Conservation (phyloP, 1,139 yeast genomes). For the Taphrina deformans region DNA sequence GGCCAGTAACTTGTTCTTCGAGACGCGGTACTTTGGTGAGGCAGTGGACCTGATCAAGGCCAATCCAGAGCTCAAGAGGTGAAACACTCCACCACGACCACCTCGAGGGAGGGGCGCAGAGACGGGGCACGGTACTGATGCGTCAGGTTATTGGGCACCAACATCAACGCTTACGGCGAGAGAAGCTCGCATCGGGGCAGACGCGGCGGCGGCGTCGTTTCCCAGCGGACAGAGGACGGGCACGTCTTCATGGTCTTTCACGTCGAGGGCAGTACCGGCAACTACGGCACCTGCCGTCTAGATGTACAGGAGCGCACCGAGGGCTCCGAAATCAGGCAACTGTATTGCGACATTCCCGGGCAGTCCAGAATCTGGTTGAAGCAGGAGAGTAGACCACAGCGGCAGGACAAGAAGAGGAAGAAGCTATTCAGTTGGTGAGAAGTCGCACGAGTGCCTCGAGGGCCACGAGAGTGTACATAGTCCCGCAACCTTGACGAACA, state of each 20-base stretch:
- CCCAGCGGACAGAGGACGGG: slow-evolving; percentile 28
- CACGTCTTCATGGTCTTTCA: slow-evolving; percentile 28
- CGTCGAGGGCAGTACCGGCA: slow-evolving; percentile 22
- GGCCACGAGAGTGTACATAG: neutral
- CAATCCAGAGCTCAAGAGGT: slow-evolving; percentile 37
- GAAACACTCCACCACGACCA: neutral
- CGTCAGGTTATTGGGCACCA: slow-evolving; percentile 21
- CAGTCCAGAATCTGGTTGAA: slow-evolving; percentile 20
- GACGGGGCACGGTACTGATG: no score
- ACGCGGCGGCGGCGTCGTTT: slow-evolving; percentile 20
- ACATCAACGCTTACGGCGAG: slow-evolving; percentile 31
- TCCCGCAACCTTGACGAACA: neutral
- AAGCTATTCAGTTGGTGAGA: slow-evolving; percentile 7
- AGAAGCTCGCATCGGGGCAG: slow-evolving; percentile 18
- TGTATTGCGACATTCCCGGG: slow-evolving; percentile 27
- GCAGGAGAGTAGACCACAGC: neutral
- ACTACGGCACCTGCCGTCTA: slow-evolving; percentile 26
- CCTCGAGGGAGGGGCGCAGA: no score
- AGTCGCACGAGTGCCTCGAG: no score
- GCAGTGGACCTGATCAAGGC: slow-evolving; percentile 43
- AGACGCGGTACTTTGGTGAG: slow-evolving; percentile 27
- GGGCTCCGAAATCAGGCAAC: slow-evolving; percentile 17
- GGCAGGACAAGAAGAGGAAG: slow-evolving; percentile 2
- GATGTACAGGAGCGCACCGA: slow-evolving; percentile 20
- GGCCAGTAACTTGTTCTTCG: slow-evolving; percentile 26